Evolutionary conservation across 805 yeast species (phyloP), one percentile per base, ranked within the genome.

Genomic region (Metschnikowia picachoensis): DNA sequence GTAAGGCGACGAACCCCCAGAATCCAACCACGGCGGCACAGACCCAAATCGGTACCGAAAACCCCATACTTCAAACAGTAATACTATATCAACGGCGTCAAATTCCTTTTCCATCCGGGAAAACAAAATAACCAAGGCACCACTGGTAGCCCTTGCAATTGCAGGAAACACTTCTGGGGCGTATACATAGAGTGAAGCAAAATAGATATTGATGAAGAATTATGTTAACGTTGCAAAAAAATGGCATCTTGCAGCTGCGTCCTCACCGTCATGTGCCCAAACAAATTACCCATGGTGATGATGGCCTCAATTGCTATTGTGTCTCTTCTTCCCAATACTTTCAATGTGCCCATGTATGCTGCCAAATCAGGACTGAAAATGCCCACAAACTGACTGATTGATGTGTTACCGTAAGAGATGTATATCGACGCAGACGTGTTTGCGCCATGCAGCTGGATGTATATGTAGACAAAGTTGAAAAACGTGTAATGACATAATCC

Each of bases 241-340:
- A 50, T 60, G 12, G 52, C 57, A 30, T 58, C 58, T 41, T 51
- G 58, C 28, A 42, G 41, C n/a, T 53, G 39, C 9, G 49, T 55
- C 9, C 52, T 37, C 35, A 57, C 57, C 9, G 54, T 48, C 11
- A 60, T 58, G 49, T 58, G 55, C 1, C 58, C 61, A 35, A 58
- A 56, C 34, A 58, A 50, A 17, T 52, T 50, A 7, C 57, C 60
- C 61, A 58, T 58, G 16, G 57, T 49, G 7, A 45, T 35, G 31
- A 57, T n/a, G 8, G 56, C 61, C 2, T 60, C 60, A 15, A 57
- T 48, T 1, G 66, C 64, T 72, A 82, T 68, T 1, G 83, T 72
- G 8, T 85, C 85, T 55, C 79, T 73, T 60, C 85, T 69, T 6
- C 85, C 83, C 30, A 79, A 65, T 38, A 54, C 55, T 1, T 61